A percentile compares a stretch with the other conserved stretches of the same genome.
These are phyloP conservation scores for Candida labiduridarum DNA, from an alignment of 1,139 yeast genomes.

Conservation along the genomic window DNA sequence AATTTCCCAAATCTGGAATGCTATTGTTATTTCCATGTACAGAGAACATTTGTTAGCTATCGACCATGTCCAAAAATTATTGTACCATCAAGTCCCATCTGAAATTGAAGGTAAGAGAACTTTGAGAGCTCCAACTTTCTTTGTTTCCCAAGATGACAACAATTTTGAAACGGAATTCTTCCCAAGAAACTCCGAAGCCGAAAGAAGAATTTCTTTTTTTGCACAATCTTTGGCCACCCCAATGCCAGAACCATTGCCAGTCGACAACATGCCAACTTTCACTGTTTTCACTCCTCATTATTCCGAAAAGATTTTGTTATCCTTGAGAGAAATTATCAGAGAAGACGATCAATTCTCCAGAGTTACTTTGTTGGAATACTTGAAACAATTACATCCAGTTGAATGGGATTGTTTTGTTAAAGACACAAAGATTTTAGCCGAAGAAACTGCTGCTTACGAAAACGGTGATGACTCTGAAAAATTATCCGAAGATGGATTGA, in stretches of 20 bases:
- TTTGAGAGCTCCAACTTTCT: constrained; percentile 50
- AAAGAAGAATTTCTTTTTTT: constrained; percentile 53
- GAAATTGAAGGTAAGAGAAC: constrained; percentile 26
- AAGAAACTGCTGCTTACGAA: constrained; percentile 90
- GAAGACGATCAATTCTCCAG: constrained; percentile 52
- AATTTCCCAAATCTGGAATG: constrained; percentile 55
- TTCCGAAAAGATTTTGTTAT: constrained; percentile 49
- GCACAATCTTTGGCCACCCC: constrained; percentile 58
- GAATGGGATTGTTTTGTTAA: constrained; percentile 56
- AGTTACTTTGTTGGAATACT: constrained; percentile 52
- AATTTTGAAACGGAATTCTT: constrained; percentile 36
- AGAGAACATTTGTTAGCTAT: constrained; percentile 55
- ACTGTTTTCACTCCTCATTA: constrained; percentile 57
- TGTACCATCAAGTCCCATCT: constrained; percentile 40
- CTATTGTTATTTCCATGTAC: constrained; percentile 57
- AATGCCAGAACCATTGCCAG: constrained; percentile 48
- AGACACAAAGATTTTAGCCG: constrained; percentile 57
- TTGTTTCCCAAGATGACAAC: constrained; percentile 55
- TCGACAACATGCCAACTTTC: constrained; percentile 50
- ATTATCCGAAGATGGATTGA: constrained; percentile 25
- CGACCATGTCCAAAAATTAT: constrained; percentile 50
- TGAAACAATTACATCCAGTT: constrained; percentile 50
- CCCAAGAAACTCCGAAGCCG: constrained; percentile 46
- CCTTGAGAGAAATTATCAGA: constrained; percentile 49
- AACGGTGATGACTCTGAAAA: constrained; percentile 68